Evolutionary conservation across 352 stramenopile species (phyloP).

Genomic region (Aphanomyces stellatus): DNA sequence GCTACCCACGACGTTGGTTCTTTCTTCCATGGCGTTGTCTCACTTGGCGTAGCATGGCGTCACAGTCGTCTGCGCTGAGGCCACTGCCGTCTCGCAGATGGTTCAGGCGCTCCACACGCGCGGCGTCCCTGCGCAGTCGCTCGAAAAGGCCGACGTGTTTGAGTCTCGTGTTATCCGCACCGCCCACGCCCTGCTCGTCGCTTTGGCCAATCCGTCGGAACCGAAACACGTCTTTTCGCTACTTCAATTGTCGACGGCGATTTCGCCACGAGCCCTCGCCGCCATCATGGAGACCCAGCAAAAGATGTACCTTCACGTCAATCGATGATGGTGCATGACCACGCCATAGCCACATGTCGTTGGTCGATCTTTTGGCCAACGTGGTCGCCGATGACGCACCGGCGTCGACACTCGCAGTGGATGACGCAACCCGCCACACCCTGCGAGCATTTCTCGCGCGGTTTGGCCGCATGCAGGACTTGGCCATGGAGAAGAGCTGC

Average conservation of each 20-base stretch:
- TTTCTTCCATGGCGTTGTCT: too few species aligned
- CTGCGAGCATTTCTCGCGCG: background rate
- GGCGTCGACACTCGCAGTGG: background rate
- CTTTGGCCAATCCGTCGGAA: conserved; percentile 3
- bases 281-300: background rate
- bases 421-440: background rate
- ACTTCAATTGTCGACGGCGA: background rate
- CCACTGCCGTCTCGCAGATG: background rate
- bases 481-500: background rate
- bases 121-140: background rate
- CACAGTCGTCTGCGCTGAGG: background rate
- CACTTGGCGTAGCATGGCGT: too few species aligned
- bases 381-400: background rate
- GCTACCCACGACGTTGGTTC: background rate
- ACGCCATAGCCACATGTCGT: background rate
- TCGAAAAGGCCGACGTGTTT: conserved; percentile 3
- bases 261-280: background rate
- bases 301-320: background rate
- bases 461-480: background rate
- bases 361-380: background rate
- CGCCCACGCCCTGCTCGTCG: background rate
- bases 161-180: background rate
- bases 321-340: background rate
- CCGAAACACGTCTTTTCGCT: conserved; percentile 14
- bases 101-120: background rate